A percentile compares a stretch with the other conserved stretches of the same genome.
phyloP scores from a whole-genome alignment of 176 grass and related monocot genomes.

The Triticum monococcum region DNA sequence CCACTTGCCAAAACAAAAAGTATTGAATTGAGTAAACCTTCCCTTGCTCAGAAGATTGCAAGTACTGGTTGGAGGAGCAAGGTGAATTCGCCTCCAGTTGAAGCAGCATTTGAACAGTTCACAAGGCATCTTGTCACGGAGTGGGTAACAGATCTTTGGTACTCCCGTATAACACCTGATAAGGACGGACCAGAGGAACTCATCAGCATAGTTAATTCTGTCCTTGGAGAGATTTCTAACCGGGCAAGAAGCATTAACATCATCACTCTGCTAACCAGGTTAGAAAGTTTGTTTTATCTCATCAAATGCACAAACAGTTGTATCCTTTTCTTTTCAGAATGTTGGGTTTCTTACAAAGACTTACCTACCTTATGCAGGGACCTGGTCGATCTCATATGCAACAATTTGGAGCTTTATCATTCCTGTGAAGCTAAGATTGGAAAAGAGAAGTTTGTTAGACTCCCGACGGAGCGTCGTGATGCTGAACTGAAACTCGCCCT shows the following conservation, averaged over 20 bases:
- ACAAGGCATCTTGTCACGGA: conserved; percentile 81
- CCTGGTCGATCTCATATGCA: conserved; percentile 74
- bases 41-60: conserved; percentile 36
- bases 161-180: conserved; percentile 90
- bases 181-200: conserved; percentile 84
- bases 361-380: conserved; percentile 52
- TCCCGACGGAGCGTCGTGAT: conserved; percentile 64
- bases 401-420: conserved; percentile 85
- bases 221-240: conserved; percentile 76
- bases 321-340: conserved; percentile 3
- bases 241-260: conserved; percentile 85
- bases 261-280: conserved; percentile 90
- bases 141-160: conserved; percentile 97
- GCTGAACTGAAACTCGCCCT: conserved; percentile 77
- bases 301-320: neutral
- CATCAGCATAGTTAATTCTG: conserved; percentile 55
- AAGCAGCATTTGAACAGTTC: conserved; percentile 86
- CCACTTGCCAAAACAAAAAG: conserved; percentile 42
- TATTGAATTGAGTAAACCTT: conserved; percentile 44
- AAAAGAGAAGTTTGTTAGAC: conserved; percentile 71
- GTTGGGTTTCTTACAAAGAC: neutral
- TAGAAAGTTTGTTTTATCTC: conserved; percentile 5
- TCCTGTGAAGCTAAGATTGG: conserved; percentile 86
- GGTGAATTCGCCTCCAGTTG: conserved; percentile 86
- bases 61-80: conserved; percentile 71